Conservation (phyloP, 331 rosid species). For the Pyracantha coccinea region DNA sequence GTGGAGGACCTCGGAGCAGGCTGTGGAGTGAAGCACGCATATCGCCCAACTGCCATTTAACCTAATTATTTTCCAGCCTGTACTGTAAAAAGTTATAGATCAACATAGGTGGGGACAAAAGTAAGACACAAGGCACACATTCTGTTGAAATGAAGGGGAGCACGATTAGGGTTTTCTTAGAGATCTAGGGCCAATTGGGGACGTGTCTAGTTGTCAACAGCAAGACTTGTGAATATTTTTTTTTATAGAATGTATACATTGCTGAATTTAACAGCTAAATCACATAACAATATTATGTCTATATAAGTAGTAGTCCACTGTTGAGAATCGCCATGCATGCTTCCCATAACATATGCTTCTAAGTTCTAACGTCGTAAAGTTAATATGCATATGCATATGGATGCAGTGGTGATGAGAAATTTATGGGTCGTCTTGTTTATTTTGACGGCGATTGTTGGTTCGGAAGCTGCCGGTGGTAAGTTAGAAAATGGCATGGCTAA, state of each 20-base stretch:
- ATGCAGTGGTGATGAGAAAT: neutral
- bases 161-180: too few species aligned
- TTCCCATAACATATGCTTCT: neutral
- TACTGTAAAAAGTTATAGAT: neutral
- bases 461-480: conserved; percentile 15
- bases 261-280: too few species aligned
- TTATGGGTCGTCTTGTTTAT: conserved; percentile 25
- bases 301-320: neutral
- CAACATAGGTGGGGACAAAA: neutral
- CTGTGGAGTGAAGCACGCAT: neutral
- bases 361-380: neutral
- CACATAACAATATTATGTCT: neutral
- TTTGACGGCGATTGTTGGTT: conserved; percentile 20
- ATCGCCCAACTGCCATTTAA: neutral
- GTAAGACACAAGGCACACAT: conserved; percentile 1
- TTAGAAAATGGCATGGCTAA: conserved; percentile 16
- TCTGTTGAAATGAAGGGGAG: neutral
- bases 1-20: neutral
- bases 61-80: neutral
- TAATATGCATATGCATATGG: neutral
- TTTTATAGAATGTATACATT: too few species aligned
- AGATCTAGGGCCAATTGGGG: neutral
- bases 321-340: too few species aligned
- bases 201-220: neutral
- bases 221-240: neutral